Evolutionary conservation across 2,329 filamentous ascomycete species (phyloP), one percentile per base, ranked within the genome.

Genomic region (Ceratocystis eucalypticola): DNA sequence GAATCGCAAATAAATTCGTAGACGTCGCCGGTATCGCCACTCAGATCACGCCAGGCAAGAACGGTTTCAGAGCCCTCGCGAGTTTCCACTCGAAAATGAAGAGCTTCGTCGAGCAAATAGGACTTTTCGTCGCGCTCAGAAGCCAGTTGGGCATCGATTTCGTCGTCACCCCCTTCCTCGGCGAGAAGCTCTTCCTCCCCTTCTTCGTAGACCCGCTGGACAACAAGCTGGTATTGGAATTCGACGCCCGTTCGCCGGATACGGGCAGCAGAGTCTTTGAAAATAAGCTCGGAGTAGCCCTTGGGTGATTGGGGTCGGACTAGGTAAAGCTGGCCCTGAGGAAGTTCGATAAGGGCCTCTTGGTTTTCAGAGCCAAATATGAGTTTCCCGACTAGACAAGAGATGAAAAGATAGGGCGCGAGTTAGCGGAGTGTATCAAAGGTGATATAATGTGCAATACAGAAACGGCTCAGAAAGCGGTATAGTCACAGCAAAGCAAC

Each of bases 201-300:
- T 77, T 99, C 94, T 74, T 99, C 94, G 80, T 96, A 99, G 68
- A 93, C 93, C 68, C 94, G 85, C 75, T 99, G 94, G 53, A 97
- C 84, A 50, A 97, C 93, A 12, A 99, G 89, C 75, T 99, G 94
- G 75, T 97, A 99, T 73, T 99, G 92, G 73, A 89, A 96, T 65
- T 97, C 91, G 75, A 96, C 92, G 22, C 89, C 92, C 17, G 94
- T 97, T 70, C 90, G 86, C 70, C 95, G 88, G 73, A 99, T 95
- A 69, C 88, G 91, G 65, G 93, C 91, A 61, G 91, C 89, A 48
- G 91, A 88, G 85, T 99, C 94, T 76, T 94, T 96, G 82, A 96
- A 99, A 77, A 99, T 96, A 74, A 97, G 91, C 77, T 99, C 94
- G 1, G 93, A 96, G 75, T 96, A 97, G 70, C 94, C 94, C 76